These are phyloP conservation scores for Ustilago lituana DNA, from an alignment of 1,284 basidiomycete genomes.

Conservation along the genomic window DNA sequence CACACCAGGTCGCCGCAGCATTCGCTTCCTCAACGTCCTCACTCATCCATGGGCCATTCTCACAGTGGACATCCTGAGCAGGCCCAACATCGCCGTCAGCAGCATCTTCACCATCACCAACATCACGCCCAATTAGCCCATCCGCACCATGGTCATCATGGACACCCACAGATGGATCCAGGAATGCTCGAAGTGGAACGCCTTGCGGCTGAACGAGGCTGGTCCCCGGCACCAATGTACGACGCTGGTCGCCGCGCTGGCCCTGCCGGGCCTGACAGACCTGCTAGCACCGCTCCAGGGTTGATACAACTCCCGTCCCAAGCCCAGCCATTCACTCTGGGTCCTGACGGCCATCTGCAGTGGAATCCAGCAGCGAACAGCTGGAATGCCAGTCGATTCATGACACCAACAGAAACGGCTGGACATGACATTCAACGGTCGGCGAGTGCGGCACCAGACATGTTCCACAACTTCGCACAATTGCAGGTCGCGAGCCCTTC, in stretches of 20 bases:
- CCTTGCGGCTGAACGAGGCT: conserved; percentile 52
- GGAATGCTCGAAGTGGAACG: conserved; percentile 44
- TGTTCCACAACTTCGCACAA: conserved; percentile 25
- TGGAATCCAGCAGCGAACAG: conserved; percentile 36
- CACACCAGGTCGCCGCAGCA: conserved; percentile 13
- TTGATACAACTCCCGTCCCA: conserved; percentile 44
- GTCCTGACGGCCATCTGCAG: conserved; percentile 26
- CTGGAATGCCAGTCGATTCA: conserved; percentile 43
- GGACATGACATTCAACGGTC: conserved; percentile 34
- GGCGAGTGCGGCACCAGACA: conserved; percentile 49
- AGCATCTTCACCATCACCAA: conserved; percentile 14
- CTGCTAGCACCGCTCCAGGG: conserved; percentile 47
- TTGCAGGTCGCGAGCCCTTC: not conserved
- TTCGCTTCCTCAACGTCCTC: conserved; percentile 28
- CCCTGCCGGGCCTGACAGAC: conserved; percentile 19
- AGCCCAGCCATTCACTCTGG: conserved; percentile 32
- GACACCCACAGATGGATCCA: conserved; percentile 24
- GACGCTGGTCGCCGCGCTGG: conserved; percentile 7
- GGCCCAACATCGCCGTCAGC: conserved; percentile 12
- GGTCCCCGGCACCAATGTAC: conserved; percentile 54
- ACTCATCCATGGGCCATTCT: conserved; percentile 35
- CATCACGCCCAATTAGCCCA: conserved; percentile 1
- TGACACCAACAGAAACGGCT: conserved; percentile 14
- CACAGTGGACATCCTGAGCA: conserved; percentile 13
- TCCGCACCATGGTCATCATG: conserved; percentile 18